phyloP scores from a whole-genome alignment of 179 eudicot genomes.

The Patellifolia procumbens region DNA sequence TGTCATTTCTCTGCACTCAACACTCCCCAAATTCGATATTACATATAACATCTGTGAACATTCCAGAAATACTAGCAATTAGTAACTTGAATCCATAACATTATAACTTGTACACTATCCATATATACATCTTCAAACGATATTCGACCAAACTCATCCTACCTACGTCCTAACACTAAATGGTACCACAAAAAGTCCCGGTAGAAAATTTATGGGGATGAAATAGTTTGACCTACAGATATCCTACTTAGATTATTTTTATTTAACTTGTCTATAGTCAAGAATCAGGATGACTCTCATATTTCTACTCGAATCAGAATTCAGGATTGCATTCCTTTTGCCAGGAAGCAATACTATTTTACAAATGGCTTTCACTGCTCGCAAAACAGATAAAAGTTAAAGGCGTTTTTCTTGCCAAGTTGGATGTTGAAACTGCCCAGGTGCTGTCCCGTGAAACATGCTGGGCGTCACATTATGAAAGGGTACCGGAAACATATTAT shows the following conservation, averaged over 20 bases:
- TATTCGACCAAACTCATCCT: background rate
- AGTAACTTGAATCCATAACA: background rate
- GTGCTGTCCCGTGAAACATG: conserved; percentile 45
- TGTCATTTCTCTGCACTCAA: no score
- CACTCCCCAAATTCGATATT: no score
- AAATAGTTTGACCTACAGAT: conserved; percentile 5
- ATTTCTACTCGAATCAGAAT: background rate
- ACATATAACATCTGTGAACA: no score
- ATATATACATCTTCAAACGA: conserved; percentile 19
- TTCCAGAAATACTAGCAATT: no score
- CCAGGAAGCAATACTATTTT: background rate
- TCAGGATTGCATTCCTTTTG: conserved; percentile 2
- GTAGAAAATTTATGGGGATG: background rate
- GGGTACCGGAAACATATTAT: conserved; percentile 54
- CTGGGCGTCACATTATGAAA: conserved; percentile 43
- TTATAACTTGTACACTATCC: conserved; percentile 9
- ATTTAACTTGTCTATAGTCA: conserved; percentile 1
- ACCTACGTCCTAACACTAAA: background rate
- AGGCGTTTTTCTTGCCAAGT: conserved; percentile 42
- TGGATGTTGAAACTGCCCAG: conserved; percentile 45
- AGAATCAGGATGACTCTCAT: conserved; percentile 6
- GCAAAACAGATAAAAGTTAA: conserved; percentile 1
- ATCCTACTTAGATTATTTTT: background rate
- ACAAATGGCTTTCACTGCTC: background rate
- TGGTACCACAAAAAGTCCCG: conserved; percentile 6